Conservation (phyloP, 495 filamentous ascomycete genomes). For the Aspergillus nidulans region DNA sequence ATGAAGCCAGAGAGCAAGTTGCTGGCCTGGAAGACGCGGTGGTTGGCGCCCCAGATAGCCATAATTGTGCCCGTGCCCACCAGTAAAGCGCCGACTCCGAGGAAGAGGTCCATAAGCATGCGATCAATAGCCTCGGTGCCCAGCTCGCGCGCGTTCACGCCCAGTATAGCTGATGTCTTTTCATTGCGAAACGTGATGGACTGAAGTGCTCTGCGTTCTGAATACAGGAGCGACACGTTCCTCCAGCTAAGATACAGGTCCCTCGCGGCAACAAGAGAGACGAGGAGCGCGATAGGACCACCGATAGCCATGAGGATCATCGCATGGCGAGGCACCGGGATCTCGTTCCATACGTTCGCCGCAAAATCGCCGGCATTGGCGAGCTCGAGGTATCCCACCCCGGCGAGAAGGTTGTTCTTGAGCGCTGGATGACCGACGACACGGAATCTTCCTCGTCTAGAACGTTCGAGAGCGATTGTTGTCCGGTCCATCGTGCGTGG, state of each 20-base stretch:
- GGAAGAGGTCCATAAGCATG: slow-evolving; percentile 42
- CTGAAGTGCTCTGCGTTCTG: slow-evolving; percentile 25
- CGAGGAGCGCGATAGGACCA: slow-evolving; percentile 38
- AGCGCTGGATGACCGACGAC: neutral
- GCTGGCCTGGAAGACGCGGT: slow-evolving; percentile 33
- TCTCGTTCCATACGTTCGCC: slow-evolving; percentile 50
- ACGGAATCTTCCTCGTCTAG: neutral
- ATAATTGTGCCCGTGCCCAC: slow-evolving; percentile 48
- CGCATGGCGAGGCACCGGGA: slow-evolving; percentile 42
- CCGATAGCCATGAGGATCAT: slow-evolving; percentile 48
- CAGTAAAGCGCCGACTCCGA: slow-evolving; percentile 42
- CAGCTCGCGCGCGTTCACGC: slow-evolving; percentile 21
- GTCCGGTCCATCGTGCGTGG: neutral
- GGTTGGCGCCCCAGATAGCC: slow-evolving; percentile 46
- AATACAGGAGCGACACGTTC: slow-evolving; percentile 39
- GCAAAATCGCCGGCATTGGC: slow-evolving; percentile 52
- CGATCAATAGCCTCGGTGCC: slow-evolving; percentile 39
- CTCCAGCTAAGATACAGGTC: slow-evolving; percentile 40
- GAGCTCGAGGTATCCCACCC: slow-evolving; percentile 47
- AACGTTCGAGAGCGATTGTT: neutral
- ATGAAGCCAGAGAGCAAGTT: slow-evolving; percentile 47
- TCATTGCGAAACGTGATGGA: slow-evolving; percentile 13
- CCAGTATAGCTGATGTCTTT: neutral
- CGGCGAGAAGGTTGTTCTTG: slow-evolving; percentile 42
- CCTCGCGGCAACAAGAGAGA: slow-evolving; percentile 39